Base-by-base conservation (phyloP, 1,139 yeast genomes). In the Candida pseudocylindracea region DNA sequence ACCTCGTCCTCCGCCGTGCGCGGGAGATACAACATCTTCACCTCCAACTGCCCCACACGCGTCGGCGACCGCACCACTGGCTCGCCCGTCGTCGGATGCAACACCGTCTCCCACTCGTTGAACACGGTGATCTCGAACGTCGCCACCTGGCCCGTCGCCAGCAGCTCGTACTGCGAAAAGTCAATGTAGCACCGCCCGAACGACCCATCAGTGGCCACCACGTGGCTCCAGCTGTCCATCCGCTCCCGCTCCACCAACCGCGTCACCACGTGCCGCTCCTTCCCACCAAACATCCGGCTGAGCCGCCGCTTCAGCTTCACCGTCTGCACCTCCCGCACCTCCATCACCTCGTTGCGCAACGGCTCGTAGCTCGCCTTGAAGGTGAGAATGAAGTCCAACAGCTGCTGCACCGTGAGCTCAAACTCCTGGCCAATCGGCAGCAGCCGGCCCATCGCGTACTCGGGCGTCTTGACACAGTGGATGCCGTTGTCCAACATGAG, bases 401-500 rank as follows among this genome's bases (percentile, higher is more conserved):
- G 62, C 10, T 70, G 68, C 31, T 67, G 68, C 12, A 78, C 88
- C 3, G 79, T 61, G 29, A 81, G 55, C 48, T 85, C 96, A 48
- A 83, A 83, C 46, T 88, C 96, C 45, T 80, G 85, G 34, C 72
- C 72, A 34, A 85, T 56, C 8, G 51, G 37, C 20, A 54, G 51
- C 29, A 49, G 50, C 10, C 54, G 45, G 4, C 54, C 51, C 36
- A 80, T 45, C 7, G 55, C 50, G 41, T 69, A 60, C 44, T 67
- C 67, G 26, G 79, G 73, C 0, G 95, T 85, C 31, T 73, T 69
- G 32, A 83, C 70, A 36, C 88, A 71, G 46, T 88, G 94, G 29
- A 75, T 71, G 2, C 95, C 94, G 49, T 88, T 88, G 49, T 88
- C 96, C 41, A 88, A 58, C 8, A 81, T 71, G 31, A 83, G 46